Conservation (phyloP, 805 yeast genomes). For the Lipomyces anomalus region DNA sequence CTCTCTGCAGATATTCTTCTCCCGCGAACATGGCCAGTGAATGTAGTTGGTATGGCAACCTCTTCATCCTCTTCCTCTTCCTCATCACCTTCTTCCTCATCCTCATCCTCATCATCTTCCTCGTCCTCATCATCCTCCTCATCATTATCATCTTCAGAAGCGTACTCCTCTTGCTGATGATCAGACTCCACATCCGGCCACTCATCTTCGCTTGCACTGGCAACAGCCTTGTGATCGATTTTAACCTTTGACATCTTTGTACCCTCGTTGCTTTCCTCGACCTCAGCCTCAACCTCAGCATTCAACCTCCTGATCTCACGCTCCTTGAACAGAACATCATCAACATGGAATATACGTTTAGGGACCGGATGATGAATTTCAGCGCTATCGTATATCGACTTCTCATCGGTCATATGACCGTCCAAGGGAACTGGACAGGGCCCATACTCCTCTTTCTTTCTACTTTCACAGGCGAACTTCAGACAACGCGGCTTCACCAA, state of each 20-base stretch:
- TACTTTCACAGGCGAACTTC: constrained; percentile 1
- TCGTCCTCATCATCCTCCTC: constrained; percentile 13
- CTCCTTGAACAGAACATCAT: constrained; percentile 19
- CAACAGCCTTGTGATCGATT: too few species aligned
- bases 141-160: constrained; percentile 1
- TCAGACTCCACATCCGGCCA: neutral
- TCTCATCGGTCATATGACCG: neutral
- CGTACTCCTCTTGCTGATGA: neutral
- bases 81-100: neutral
- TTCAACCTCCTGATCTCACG: constrained; percentile 9
- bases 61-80: constrained; percentile 3
- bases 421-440: neutral
- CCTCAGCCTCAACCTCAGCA: constrained; percentile 19
- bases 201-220: constrained; percentile 1
- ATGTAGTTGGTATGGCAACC: neutral
- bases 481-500: constrained; percentile 1
- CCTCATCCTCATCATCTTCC: constrained; percentile 3
- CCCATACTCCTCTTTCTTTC: neutral
- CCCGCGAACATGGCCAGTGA: too few species aligned
- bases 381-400: neutral
- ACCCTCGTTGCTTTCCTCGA: too few species aligned
- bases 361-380: constrained; percentile 19
- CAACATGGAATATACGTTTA: constrained; percentile 17
- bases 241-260: too few species aligned
- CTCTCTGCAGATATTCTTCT: neutral